A percentile compares a stretch with the other conserved stretches of the same genome.
Evolutionary conservation across 495 filamentous ascomycete genomes (phyloP).

Genomic region (Penicillium robsamsonii): DNA sequence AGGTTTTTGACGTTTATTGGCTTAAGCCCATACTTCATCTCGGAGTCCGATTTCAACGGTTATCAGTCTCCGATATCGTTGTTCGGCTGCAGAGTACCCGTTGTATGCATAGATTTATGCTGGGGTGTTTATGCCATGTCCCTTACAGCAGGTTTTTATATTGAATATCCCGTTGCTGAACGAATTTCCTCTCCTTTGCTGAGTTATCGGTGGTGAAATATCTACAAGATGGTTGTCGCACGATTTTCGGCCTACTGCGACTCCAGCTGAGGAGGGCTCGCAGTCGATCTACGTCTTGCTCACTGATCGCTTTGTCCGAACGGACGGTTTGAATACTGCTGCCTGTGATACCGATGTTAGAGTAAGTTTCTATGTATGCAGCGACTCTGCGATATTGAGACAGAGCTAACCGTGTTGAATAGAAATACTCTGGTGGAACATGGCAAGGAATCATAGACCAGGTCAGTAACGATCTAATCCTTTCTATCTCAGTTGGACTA

Average conservation of each 20-base stretch:
- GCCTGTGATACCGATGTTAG: constrained; percentile 46
- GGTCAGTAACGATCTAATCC: constrained; percentile 30
- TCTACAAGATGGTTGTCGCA: constrained; percentile 13
- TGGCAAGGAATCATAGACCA: constrained; percentile 70
- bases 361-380: constrained; percentile 14
- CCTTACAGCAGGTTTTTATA: background rate
- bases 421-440: constrained; percentile 71
- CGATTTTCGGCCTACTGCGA: constrained; percentile 28
- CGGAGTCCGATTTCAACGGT: background rate
- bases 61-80: no score
- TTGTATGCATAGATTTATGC: background rate
- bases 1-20: background rate
- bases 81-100: background rate
- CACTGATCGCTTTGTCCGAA: constrained; percentile 72
- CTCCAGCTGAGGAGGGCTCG: constrained; percentile 56
- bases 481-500: constrained; percentile 38
- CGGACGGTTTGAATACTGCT: constrained; percentile 60
- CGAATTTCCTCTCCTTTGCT: background rate
- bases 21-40: background rate
- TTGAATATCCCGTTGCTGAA: background rate
- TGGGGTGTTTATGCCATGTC: background rate
- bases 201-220: background rate
- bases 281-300: constrained; percentile 73
- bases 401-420: background rate
- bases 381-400: background rate